Evolutionary conservation across 2,329 filamentous ascomycete genomes (phyloP).

Genomic region (Exutisphaerella laricina): DNA sequence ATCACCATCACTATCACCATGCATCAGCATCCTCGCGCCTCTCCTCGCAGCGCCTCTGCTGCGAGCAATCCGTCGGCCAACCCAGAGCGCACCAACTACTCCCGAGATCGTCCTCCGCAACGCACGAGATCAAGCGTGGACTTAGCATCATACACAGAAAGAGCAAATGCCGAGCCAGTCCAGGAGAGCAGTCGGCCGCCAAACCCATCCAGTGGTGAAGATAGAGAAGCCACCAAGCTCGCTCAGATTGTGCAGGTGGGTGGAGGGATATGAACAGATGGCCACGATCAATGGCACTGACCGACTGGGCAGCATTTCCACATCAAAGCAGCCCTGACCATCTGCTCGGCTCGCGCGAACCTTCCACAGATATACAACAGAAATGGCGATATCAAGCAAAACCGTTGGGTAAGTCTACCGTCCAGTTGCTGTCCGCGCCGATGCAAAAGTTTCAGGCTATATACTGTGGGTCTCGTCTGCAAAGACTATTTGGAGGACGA

Average conservation of each 20-base stretch:
- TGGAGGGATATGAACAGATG: no score
- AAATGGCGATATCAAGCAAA: conserved; percentile 61
- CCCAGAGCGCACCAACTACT: conserved; percentile 64
- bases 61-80: conserved; percentile 67
- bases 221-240: conserved; percentile 69
- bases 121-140: conserved; percentile 51
- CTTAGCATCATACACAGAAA: conserved; percentile 45
- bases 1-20: conserved; percentile 44
- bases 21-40: conserved; percentile 83
- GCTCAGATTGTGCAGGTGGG: conserved; percentile 89
- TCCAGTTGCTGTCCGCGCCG: no score
- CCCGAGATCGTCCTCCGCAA: conserved; percentile 56
- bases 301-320: conserved; percentile 93
- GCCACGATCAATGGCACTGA: no score
- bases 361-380: conserved; percentile 55
- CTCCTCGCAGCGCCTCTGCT: conserved; percentile 67
- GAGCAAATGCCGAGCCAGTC: conserved; percentile 41
- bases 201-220: conserved; percentile 37
- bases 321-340: conserved; percentile 76
- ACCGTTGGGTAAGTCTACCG: conserved; percentile 83
- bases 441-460: no score
- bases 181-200: conserved; percentile 38
- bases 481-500: no score
- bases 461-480: no score
- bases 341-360: conserved; percentile 73